A percentile compares a stretch with the other conserved stretches of the same genome.
phyloP scores from a whole-genome alignment of 2,329 filamentous ascomycete species.

The Amphichorda felina region DNA sequence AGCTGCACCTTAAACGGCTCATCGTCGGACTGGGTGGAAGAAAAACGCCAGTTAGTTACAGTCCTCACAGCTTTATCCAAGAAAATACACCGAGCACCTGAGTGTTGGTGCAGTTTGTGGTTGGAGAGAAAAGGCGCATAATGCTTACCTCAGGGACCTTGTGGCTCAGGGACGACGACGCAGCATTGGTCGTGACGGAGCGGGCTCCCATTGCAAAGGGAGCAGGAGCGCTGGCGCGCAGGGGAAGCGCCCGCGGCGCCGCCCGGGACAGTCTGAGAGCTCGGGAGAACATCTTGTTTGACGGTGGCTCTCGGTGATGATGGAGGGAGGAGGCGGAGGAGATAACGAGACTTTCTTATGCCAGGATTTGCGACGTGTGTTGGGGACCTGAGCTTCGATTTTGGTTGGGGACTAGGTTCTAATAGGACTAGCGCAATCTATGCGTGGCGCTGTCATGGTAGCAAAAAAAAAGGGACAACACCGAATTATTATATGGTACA shows the following conservation, averaged over 20 bases:
- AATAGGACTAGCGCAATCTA: no score
- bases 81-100: neutral
- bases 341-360: no score
- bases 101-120: neutral
- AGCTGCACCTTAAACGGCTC: conserved; percentile 86
- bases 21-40: conserved; percentile 67
- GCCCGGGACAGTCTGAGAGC: conserved; percentile 48
- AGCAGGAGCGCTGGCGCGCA: conserved; percentile 36
- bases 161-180: conserved; percentile 80
- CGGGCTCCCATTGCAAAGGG: conserved; percentile 44
- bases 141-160: conserved; percentile 5
- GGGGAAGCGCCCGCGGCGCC: conserved; percentile 28
- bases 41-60: conserved; percentile 8
- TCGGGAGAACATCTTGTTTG: conserved; percentile 65
- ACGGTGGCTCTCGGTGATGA: no score
- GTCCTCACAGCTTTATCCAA: neutral
- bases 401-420: no score
- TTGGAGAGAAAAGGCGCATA: conserved; percentile 2
- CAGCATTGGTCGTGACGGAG: conserved; percentile 89
- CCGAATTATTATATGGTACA: no score
- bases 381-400: no score
- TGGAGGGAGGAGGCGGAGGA: no score
- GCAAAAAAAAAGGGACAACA: no score
- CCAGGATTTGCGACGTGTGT: no score
- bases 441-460: no score